These are phyloP conservation scores for Agaricus blazei DNA, from an alignment of 768 basidiomycete genomes.

Conservation along the genomic window DNA sequence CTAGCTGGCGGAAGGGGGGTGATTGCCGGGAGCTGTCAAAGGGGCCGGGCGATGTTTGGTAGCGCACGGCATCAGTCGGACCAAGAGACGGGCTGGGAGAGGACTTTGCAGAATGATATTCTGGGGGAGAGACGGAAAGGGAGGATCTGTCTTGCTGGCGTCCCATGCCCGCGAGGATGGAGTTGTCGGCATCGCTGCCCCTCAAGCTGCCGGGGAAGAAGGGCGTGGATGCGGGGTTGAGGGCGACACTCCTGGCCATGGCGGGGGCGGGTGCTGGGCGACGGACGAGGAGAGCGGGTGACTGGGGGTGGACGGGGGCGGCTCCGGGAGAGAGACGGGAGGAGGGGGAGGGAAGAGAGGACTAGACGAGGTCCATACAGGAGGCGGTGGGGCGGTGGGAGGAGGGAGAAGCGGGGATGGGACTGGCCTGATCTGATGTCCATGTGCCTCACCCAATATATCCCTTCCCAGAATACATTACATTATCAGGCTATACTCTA, in stretches of 20 bases:
- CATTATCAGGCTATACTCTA: slow-evolving; percentile 4
- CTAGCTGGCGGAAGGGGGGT: slow-evolving; percentile 42
- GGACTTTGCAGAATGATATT: slow-evolving; percentile 61
- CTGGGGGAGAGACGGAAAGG: slow-evolving; percentile 48
- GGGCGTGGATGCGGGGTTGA: slow-evolving; percentile 80
- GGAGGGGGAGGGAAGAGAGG: slow-evolving; percentile 10
- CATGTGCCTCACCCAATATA: neutral
- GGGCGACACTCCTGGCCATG: slow-evolving; percentile 72
- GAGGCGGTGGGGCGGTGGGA: slow-evolving; percentile 12
- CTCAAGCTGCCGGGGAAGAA: slow-evolving; percentile 76
- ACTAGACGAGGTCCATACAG: slow-evolving; percentile 42
- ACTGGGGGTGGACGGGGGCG: slow-evolving; percentile 11
- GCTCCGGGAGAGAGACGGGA: slow-evolving; percentile 2
- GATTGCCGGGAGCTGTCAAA: slow-evolving; percentile 38
- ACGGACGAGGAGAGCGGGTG: slow-evolving; percentile 28
- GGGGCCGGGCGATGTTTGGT: slow-evolving; percentile 30
- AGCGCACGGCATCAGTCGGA: slow-evolving; percentile 26
- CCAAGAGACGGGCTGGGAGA: slow-evolving; percentile 61
- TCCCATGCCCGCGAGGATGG: slow-evolving; percentile 37
- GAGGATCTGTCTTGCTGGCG: slow-evolving; percentile 47
- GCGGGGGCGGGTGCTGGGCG: slow-evolving; percentile 27
- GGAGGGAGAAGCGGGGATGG: slow-evolving; percentile 2
- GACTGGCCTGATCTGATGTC: slow-evolving; percentile 9
- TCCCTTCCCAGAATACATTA: slow-evolving; percentile 9
- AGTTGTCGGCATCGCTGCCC: slow-evolving; percentile 49